Conservation (phyloP, 768 basidiomycete genomes). For the Pisolithus albus region DNA sequence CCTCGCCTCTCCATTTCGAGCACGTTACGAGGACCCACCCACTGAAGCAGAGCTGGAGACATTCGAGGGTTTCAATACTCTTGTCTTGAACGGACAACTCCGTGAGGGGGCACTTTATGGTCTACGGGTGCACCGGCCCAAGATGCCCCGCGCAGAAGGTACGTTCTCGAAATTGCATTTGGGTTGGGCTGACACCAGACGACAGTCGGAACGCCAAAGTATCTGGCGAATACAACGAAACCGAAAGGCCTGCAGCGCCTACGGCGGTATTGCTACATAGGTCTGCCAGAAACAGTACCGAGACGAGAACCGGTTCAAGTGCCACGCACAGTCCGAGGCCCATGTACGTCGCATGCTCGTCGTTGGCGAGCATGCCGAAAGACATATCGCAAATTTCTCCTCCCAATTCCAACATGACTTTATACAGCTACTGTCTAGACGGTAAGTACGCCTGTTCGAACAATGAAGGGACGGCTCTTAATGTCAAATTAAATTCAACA, state of each 20-base stretch:
- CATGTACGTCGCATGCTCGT: conserved; percentile 97
- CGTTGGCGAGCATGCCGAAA: conserved; percentile 89
- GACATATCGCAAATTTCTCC: conserved; percentile 88
- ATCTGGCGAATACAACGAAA: conserved; percentile 94
- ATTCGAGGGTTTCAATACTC: no score
- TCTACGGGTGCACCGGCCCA: conserved; percentile 11
- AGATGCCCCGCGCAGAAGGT: conserved; percentile 86
- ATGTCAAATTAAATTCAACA: conserved; percentile 20
- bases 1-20: no score
- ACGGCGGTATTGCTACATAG: conserved; percentile 98
- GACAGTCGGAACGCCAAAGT: conserved; percentile 81
- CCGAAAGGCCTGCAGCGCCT: conserved; percentile 93
- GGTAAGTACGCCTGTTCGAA: conserved; percentile 38
- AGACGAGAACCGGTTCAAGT: conserved; percentile 99
- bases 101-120: no score
- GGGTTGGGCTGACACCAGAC: neutral
- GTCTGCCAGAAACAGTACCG: conserved; percentile 98
- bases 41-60: no score
- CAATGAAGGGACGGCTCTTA: neutral
- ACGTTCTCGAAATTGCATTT: conserved; percentile 1
- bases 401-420: conserved; percentile 86
- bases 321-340: conserved; percentile 79
- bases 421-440: conserved; percentile 78
- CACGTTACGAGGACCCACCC: no score
- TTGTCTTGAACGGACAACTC: no score